Base-by-base conservation (phyloP, 2,329 filamentous ascomycete species). In the Celoporthe dispersa region DNA sequence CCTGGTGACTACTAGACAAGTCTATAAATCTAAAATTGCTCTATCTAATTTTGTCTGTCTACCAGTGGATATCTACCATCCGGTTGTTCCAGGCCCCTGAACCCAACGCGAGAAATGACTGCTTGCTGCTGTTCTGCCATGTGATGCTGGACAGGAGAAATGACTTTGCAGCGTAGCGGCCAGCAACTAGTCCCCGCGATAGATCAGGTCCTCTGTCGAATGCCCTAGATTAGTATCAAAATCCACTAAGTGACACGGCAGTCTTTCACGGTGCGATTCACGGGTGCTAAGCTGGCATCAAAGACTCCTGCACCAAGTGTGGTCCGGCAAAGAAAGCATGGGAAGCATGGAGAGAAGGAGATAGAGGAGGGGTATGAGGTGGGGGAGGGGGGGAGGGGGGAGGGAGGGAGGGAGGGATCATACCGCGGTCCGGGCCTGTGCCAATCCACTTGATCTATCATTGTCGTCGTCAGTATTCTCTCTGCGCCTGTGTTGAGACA, bases 371-470 rank as follows among this genome's bases (percentile, higher is more conserved):
- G 35, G 35, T 35, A 8, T 35, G 35, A 4, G n/a, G n/a, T n/a
- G n/a, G 35, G 4, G 35, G 35, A 35, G 35, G 3, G 35, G 35
- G 35, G 19, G 19, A 79, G 2, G 79, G 67, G 7, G 78, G 78
- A 8, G 76, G 76, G 67, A 82, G 79, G 3, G 81, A 76, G 31
- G 81, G 75, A 75, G 91, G 88, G 87, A 91, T 90, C 76, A 86
- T 86, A 75, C 92, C 88, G 70, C 89, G 83, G 62, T 85, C 87
- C 53, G 88, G 89, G 8, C 90, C 90, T 28, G 90, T 90, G 61
- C 90, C 90, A 75, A 92, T 89, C 79, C 86, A 92, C 78, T 86
- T 86, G 73, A 91, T 75, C 84, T 48, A 48, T n/a, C 19, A n/a
- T n/a, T 7, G 14, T n/a, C 44, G 16, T n/a, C 44, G 44, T 48